Evolutionary conservation across 2,329 filamentous ascomycete genomes (phyloP).

Genomic region (Fusarium anguioides): DNA sequence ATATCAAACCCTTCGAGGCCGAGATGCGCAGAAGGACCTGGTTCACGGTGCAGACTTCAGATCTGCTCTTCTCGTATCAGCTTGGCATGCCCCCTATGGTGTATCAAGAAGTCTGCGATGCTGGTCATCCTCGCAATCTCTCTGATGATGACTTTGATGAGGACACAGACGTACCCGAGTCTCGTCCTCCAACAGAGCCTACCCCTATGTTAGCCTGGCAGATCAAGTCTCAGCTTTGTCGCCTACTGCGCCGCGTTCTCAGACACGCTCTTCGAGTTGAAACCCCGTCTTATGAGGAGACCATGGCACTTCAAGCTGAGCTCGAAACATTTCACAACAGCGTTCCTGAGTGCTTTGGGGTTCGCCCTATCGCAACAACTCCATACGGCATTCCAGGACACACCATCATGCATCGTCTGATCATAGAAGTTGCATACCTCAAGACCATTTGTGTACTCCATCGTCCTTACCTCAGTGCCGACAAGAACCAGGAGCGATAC

Average conservation of each 20-base stretch:
- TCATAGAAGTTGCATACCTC: slow-evolving; percentile 61
- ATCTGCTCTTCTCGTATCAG: slow-evolving; percentile 62
- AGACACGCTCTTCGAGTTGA: slow-evolving; percentile 54
- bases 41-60: slow-evolving; percentile 60
- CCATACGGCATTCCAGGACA: slow-evolving; percentile 57
- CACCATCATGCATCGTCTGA: slow-evolving; percentile 61
- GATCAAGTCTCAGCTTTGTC: slow-evolving; percentile 57
- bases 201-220: slow-evolving; percentile 57
- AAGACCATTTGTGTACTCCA: slow-evolving; percentile 63
- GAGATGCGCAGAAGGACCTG: slow-evolving; percentile 64
- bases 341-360: slow-evolving; percentile 55
- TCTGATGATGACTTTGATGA: slow-evolving; percentile 65
- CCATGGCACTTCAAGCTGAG: slow-evolving; percentile 53
- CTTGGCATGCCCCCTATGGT: slow-evolving; percentile 64
- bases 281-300: slow-evolving; percentile 51
- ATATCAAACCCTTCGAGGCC: slow-evolving; percentile 60
- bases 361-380: slow-evolving; percentile 55
- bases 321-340: slow-evolving; percentile 51
- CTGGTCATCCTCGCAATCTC: slow-evolving; percentile 58
- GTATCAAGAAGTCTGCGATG: slow-evolving; percentile 60
- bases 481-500: slow-evolving; percentile 53
- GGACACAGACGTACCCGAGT: slow-evolving; percentile 54
- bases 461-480: slow-evolving; percentile 57
- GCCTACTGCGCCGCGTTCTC: slow-evolving; percentile 57
- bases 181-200: slow-evolving; percentile 56